Evolutionary conservation across 495 filamentous ascomycete genomes (phyloP).

Genomic region (Penicillium longicatenatum): DNA sequence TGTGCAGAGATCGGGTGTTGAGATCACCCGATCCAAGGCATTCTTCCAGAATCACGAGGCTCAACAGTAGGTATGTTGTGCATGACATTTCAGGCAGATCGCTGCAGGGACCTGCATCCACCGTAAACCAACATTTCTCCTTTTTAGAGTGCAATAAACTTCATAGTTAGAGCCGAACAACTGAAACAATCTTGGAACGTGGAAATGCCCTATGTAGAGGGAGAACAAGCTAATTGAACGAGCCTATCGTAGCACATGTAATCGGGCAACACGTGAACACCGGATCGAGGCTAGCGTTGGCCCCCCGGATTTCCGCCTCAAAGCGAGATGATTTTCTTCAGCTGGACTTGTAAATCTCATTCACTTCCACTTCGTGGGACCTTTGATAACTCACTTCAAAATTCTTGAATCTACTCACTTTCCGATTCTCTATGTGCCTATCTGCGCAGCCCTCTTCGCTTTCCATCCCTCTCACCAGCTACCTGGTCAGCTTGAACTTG

Average conservation of each 20-base stretch:
- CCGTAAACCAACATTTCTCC: background rate
- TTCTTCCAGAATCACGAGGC: conserved; percentile 44
- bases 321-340: conserved; percentile 24
- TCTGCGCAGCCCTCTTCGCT: conserved; percentile 39
- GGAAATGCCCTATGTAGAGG: too few species aligned
- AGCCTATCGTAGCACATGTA: conserved; percentile 13
- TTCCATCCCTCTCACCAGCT: conserved; percentile 38
- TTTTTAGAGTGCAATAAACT: background rate
- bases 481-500: conserved; percentile 22
- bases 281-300: conserved; percentile 22
- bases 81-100: conserved; percentile 5
- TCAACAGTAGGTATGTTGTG: conserved; percentile 7
- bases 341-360: conserved; percentile 7
- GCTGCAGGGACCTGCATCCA: background rate
- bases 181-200: too few species aligned
- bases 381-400: conserved; percentile 1
- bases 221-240: background rate
- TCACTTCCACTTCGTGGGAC: conserved; percentile 17
- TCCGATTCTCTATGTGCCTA: conserved; percentile 44
- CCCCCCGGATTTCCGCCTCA: conserved; percentile 35
- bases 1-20: conserved; percentile 56
- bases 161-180: too few species aligned
- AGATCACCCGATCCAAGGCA: conserved; percentile 53
- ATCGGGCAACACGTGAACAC: conserved; percentile 26
- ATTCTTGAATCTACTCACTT: conserved; percentile 6